Evolutionary conservation across 257 asterid genomes (phyloP).

Genomic region (Linderniella brevidens): DNA sequence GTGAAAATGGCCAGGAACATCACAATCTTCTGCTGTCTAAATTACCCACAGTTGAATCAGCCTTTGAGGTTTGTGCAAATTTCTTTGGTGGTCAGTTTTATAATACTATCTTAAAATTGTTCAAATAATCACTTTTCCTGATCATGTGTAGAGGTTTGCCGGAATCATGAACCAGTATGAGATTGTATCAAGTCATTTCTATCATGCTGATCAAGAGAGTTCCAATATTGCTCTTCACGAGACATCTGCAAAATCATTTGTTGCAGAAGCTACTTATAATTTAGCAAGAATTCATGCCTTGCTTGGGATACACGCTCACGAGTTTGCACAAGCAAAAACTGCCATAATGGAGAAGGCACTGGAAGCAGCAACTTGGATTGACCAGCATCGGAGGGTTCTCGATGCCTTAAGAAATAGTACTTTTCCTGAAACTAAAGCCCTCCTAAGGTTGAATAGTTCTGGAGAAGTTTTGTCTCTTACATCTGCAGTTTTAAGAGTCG

Average conservation of each 20-base stretch:
- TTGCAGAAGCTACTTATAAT: slow-evolving; percentile 57
- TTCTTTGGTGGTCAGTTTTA: slow-evolving; percentile 6
- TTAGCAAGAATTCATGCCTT: slow-evolving; percentile 56
- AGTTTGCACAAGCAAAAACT: slow-evolving; percentile 71
- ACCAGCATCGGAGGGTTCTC: slow-evolving; percentile 79
- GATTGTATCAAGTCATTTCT: slow-evolving; percentile 55
- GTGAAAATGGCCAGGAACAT: slow-evolving; percentile 80
- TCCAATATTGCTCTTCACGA: slow-evolving; percentile 59
- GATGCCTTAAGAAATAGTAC: slow-evolving; percentile 82
- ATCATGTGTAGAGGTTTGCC: slow-evolving; percentile 49
- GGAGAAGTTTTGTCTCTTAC: slow-evolving; percentile 68
- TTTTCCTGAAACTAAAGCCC: slow-evolving; percentile 51
- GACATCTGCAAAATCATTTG: slow-evolving; percentile 61
- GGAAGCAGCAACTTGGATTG: slow-evolving; percentile 86
- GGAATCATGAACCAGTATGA: slow-evolving; percentile 62
- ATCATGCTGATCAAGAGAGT: slow-evolving; percentile 73
- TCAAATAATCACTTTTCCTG: slow-evolving; percentile 14
- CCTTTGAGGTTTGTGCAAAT: slow-evolving; percentile 64
- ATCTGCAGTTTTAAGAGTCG: slow-evolving; percentile 70
- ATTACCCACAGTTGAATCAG: slow-evolving; percentile 70
- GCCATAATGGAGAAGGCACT: slow-evolving; percentile 61
- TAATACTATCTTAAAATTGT: neutral
- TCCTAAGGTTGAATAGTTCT: slow-evolving; percentile 36
- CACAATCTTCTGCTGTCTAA: slow-evolving; percentile 75
- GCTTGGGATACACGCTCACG: slow-evolving; percentile 62